phyloP scores from a whole-genome alignment of 805 yeast species.

The Yarrowia osloensis region DNA sequence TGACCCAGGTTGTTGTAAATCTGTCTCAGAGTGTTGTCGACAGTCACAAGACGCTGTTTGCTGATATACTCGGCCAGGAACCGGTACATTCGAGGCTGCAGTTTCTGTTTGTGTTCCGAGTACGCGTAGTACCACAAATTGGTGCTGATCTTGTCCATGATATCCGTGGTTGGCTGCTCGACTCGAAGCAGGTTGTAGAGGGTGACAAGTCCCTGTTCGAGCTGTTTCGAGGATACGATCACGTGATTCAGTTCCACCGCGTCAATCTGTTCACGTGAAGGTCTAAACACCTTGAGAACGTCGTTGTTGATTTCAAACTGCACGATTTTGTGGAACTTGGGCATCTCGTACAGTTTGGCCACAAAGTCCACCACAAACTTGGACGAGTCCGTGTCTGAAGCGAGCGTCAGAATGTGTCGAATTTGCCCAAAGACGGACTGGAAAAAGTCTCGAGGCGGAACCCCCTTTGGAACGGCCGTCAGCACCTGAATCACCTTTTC shows the following conservation, averaged over 20 bases:
- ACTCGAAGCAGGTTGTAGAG: constrained; percentile 16
- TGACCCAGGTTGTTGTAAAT: neutral
- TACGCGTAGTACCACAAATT: constrained; percentile 12
- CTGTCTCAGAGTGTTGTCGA: constrained; percentile 8
- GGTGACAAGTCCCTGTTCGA: neutral
- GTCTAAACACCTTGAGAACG: neutral
- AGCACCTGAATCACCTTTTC: constrained; percentile 11
- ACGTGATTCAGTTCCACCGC: neutral
- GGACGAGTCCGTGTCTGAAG: constrained; percentile 9
- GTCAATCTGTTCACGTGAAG: constrained; percentile 1
- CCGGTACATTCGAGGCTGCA: constrained; percentile 21
- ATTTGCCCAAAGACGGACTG: neutral
- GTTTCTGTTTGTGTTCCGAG: constrained; percentile 9
- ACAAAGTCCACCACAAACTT: constrained; percentile 10
- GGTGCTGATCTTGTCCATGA: constrained; percentile 16
- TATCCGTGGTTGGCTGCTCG: constrained; percentile 12
- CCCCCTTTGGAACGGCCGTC: constrained; percentile 6
- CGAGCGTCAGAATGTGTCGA: neutral
- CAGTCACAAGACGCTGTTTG: constrained; percentile 17
- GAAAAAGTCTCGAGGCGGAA: constrained; percentile 6
- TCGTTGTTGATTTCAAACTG: constrained; percentile 9
- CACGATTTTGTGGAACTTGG: constrained; percentile 14
- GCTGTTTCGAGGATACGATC: neutral
- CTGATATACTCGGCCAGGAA: constrained; percentile 10
- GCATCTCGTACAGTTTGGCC: neutral